Evolutionary conservation across 176 grass and related monocot genomes (phyloP).

Genomic region (Phoenix dactylifera): DNA sequence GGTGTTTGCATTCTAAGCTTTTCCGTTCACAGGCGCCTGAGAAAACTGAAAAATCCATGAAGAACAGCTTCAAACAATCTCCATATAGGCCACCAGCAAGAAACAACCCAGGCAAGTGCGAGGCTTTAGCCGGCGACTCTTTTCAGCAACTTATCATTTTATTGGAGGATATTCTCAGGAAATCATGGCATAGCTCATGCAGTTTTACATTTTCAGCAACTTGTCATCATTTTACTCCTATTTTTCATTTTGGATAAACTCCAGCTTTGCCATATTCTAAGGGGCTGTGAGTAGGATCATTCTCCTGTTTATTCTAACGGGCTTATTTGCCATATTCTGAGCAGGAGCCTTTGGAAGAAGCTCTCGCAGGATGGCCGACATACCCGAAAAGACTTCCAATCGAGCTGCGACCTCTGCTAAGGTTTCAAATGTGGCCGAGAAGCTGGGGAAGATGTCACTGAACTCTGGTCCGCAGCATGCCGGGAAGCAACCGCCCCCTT

Average conservation of each 20-base stretch:
- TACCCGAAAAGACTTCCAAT: conserved; percentile 12
- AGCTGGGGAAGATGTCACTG: conserved; percentile 54
- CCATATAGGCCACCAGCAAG: conserved; percentile 42
- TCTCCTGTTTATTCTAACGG: not conserved
- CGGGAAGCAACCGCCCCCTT: conserved; percentile 36
- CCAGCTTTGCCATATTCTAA: no score
- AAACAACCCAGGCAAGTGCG: conserved; percentile 55
- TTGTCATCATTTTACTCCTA: no score
- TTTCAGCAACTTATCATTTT: no score
- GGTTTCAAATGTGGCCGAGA: conserved; percentile 59
- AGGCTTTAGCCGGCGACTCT: no score
- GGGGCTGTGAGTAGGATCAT: no score
- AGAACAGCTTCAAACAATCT: conserved; percentile 44
- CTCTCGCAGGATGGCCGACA: conserved; percentile 43
- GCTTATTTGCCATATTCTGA: conserved; percentile 13
- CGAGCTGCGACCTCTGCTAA: conserved; percentile 22
- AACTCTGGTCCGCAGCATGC: conserved; percentile 23
- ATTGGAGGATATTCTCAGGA: no score
- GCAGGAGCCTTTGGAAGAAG: conserved; percentile 34
- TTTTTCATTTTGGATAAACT: no score
- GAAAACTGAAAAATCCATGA: conserved; percentile 42
- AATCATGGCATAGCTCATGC: no score
- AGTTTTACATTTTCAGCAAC: no score
- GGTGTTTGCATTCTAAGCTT: not conserved
- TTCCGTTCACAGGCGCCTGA: conserved; percentile 21